Evolutionary conservation across 345 rosid genomes (phyloP), one percentile per base, ranked within the genome.

Genomic region (Acer yangbiense): DNA sequence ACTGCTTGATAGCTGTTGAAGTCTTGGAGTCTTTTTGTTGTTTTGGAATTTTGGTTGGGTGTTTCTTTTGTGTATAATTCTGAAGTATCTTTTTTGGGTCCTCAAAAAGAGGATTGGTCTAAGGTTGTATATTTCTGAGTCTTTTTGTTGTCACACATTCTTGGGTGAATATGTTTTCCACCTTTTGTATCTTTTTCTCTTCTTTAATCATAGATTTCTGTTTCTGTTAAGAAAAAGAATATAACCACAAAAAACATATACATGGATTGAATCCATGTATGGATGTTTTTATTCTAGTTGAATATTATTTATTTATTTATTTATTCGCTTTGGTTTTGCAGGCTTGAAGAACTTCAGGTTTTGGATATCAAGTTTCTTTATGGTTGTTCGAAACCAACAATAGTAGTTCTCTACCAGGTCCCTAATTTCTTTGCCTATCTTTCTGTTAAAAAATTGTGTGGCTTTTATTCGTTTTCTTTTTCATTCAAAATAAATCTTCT

Each of bases 301-400:
- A 9, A 64, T 29, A 71, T 39, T 50, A 70, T 52, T n/a, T 43
- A 43, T 43, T 6, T 41, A 41, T 43, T 6, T n/a, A n/a, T n/a
- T n/a, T 43, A 43, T 43, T 43, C 2, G 46, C 7, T n/a, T 57
- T 39, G 48, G 14, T 46, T 21, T 65, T 83, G 71, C 84, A 95
- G 98, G 94, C 89, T 92, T n/a, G 95, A 94, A 85, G 97, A 94
- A 85, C 95, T 96, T 80, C 97, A 96, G 81, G 97, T 96, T 65
- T 81, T 96, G 89, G 98, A 96, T 85, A 94, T 96, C 80, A 94
- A 96, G 83, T 96, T 96, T 89, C 89, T 93, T 43, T 89, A 79
- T 78, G 98, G 99, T 82, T 96, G 97, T 85, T 65, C 86, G 4
- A 96, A 92, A 81, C 98, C 99, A 67, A 95, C 97, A 50, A 91